Percentiles rank a stretch among this genome's conserved stretches.
These are phyloP conservation scores for Trichoderma erinaceum DNA, from an alignment of 495 filamentous ascomycete genomes.

Conservation along the genomic window DNA sequence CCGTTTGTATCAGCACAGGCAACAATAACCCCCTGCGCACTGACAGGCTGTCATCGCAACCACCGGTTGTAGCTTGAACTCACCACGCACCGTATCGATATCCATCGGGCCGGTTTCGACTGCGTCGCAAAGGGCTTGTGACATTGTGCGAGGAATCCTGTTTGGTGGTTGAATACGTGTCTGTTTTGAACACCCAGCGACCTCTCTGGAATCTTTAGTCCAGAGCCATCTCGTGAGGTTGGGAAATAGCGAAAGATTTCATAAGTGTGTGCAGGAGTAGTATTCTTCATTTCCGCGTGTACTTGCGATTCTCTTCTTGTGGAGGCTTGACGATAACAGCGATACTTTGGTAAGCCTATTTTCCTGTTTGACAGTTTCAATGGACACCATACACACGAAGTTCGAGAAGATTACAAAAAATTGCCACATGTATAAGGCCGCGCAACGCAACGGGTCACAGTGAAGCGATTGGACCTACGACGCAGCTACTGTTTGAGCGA, in stretches of 20 bases:
- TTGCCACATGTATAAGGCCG: neutral
- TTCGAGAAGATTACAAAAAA: neutral
- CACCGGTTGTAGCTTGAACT: neutral
- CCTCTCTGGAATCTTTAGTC: slow-evolving; percentile 2
- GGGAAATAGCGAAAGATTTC: neutral
- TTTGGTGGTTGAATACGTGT: neutral
- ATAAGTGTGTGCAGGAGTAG: neutral
- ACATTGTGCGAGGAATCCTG: neutral
- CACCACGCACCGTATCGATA: neutral
- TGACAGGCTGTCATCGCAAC: neutral
- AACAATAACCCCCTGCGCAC: neutral
- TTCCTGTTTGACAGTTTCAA: neutral
- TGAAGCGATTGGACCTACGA: slow-evolving; percentile 2
- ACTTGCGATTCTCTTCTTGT: neutral
- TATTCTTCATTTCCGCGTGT: neutral
- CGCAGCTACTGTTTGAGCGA: neutral
- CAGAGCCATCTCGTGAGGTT: neutral
- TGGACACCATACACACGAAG: neutral
- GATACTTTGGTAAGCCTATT: slow-evolving; percentile 5
- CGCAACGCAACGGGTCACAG: slow-evolving; percentile 5
- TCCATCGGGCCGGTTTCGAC: slow-evolving; percentile 1
- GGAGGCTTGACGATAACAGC: slow-evolving; percentile 6
- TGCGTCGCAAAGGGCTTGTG: neutral
- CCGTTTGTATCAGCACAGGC: neutral
- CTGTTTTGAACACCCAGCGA: neutral